Evolutionary conservation across 2,329 filamentous ascomycete genomes (phyloP).

Genomic region (Colletotrichum salicis): DNA sequence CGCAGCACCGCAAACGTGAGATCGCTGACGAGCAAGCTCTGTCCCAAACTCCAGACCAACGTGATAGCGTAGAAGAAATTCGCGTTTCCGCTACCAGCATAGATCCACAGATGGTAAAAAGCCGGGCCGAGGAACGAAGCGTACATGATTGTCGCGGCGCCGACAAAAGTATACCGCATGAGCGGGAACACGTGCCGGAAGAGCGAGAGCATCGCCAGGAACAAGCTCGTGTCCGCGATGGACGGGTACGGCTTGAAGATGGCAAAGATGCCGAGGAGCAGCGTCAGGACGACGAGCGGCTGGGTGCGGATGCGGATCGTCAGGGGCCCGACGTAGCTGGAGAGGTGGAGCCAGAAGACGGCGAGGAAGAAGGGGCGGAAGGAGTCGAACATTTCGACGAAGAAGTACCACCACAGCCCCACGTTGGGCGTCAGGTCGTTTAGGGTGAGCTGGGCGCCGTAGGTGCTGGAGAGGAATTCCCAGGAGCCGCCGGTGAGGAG

Average conservation of each 20-base stretch:
- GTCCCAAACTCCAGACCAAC: slow-evolving; percentile 93
- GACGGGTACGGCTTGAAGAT: slow-evolving; percentile 98
- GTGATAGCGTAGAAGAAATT: slow-evolving; percentile 99
- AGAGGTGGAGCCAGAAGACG: slow-evolving; percentile 96
- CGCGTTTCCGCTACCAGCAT: slow-evolving; percentile 95
- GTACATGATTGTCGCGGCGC: slow-evolving; percentile 85
- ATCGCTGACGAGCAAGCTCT: slow-evolving; percentile 88
- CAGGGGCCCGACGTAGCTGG: slow-evolving; percentile 87
- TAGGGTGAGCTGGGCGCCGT: slow-evolving; percentile 90
- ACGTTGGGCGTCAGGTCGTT: slow-evolving; percentile 95
- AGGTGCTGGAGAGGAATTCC: slow-evolving; percentile 89
- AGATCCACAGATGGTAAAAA: slow-evolving; percentile 98
- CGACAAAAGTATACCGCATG: slow-evolving; percentile 91
- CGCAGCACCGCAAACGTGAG: slow-evolving; percentile 87
- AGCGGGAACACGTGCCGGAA: slow-evolving; percentile 93
- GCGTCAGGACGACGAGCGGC: slow-evolving; percentile 84
- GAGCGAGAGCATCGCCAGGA: slow-evolving; percentile 82
- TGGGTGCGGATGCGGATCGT: slow-evolving; percentile 85
- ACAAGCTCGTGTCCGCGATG: slow-evolving; percentile 88
- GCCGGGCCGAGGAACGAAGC: slow-evolving; percentile 89
- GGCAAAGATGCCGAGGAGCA: slow-evolving; percentile 88
- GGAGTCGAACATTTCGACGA: slow-evolving; percentile 99
- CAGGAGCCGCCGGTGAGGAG: slow-evolving; percentile 80
- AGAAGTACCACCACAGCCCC: slow-evolving; percentile 99
- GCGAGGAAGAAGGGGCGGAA: slow-evolving; percentile 97